Conservation (phyloP, 371 early-diverging fungal genomes). For the Saksenaea vasiformis region DNA sequence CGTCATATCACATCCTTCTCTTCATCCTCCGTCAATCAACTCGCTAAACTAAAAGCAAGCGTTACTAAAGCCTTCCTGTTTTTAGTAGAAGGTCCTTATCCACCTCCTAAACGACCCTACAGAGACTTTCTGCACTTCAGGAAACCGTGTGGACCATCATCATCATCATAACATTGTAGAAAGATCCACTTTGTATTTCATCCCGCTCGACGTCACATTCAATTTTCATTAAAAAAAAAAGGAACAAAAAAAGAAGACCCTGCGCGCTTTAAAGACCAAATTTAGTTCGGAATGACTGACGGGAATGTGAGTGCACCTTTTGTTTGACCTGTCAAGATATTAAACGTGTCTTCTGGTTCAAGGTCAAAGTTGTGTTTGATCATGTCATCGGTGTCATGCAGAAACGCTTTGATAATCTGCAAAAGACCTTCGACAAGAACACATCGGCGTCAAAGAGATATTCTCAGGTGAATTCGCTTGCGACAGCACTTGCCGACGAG, state of each 20-base stretch:
- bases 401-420: no score
- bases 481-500: no score
- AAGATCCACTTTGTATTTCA: neutral
- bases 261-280: no score
- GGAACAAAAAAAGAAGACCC: no score
- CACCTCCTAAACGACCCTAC: slow-evolving; percentile 33
- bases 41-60: neutral
- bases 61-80: neutral
- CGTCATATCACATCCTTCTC: neutral
- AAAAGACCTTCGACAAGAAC: no score
- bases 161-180: neutral
- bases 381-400: no score
- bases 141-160: neutral
- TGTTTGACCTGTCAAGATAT: no score
- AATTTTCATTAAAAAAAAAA: neutral
- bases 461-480: no score
- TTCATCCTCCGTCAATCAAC: neutral
- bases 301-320: neutral
- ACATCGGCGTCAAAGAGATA: no score
- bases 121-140: slow-evolving; percentile 10
- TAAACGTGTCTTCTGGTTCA: no score
- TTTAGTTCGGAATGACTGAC: no score
- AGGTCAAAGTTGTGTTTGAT: no score
- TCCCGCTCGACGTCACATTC: neutral
- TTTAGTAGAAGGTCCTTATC: slow-evolving; percentile 27